Evolutionary conservation across 2,329 filamentous ascomycete species (phyloP).

Genomic region (Pestalotiopsis sp.): DNA sequence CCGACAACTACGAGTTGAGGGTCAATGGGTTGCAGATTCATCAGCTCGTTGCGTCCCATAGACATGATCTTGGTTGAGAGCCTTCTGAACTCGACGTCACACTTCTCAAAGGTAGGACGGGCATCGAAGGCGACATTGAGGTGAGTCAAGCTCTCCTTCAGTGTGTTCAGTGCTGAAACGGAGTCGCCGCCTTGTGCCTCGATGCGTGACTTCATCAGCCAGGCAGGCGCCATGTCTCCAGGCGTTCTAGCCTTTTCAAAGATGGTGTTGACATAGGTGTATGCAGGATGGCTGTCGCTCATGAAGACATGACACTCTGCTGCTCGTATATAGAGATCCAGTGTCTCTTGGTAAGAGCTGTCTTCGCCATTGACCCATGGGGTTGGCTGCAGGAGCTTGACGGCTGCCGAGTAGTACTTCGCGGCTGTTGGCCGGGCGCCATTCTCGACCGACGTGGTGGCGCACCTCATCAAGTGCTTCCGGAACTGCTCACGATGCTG

Average conservation of each 20-base stretch:
- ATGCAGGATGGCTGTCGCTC: conserved; percentile 69
- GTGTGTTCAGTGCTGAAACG: conserved; percentile 65
- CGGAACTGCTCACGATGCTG: conserved; percentile 67
- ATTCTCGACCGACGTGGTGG: conserved; percentile 76
- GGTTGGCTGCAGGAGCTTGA: conserved; percentile 76
- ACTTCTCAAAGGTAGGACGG: conserved; percentile 72
- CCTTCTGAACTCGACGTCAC: conserved; percentile 73
- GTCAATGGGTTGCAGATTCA: conserved; percentile 49
- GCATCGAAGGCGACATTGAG: conserved; percentile 70
- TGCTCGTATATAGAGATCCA: conserved; percentile 76
- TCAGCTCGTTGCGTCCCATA: conserved; percentile 52
- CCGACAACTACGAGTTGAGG: conserved; percentile 64
- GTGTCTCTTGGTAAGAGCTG: conserved; percentile 83
- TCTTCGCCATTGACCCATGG: conserved; percentile 77
- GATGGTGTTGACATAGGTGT: conserved; percentile 69
- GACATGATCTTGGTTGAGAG: conserved; percentile 62
- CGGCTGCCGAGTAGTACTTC: conserved; percentile 78
- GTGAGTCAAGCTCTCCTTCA: conserved; percentile 72
- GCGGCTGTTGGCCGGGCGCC: conserved; percentile 82
- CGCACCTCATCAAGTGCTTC: conserved; percentile 77
- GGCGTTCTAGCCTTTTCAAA: conserved; percentile 71
- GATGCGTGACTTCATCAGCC: conserved; percentile 81
- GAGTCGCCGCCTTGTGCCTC: conserved; percentile 75
- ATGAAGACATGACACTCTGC: conserved; percentile 85
- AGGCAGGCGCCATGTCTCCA: conserved; percentile 82